Evolutionary conservation across 768 basidiomycete genomes (phyloP).

Genomic region (Ramaria rubella): DNA sequence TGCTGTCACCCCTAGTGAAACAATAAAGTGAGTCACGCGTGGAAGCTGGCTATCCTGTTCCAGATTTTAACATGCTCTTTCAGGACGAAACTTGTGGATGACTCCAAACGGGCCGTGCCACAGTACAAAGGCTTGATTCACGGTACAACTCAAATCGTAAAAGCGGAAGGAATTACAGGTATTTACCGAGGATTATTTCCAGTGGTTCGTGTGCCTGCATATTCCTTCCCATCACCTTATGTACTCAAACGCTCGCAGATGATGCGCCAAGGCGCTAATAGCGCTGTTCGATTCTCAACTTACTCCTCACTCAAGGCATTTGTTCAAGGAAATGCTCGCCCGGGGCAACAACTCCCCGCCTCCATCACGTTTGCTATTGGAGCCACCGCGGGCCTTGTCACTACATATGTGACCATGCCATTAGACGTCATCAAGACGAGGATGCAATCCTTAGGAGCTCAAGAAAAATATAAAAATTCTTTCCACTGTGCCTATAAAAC

Average conservation of each 20-base stretch:
- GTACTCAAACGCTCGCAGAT: slow-evolving; percentile 43
- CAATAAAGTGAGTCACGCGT: slow-evolving; percentile 74
- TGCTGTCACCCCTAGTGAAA: slow-evolving; percentile 96
- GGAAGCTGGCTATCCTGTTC: not conserved
- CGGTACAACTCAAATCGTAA: slow-evolving; percentile 73
- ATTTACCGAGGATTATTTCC: slow-evolving; percentile 91
- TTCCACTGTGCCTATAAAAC: slow-evolving; percentile 96
- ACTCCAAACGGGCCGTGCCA: slow-evolving; percentile 78
- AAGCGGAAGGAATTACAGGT: slow-evolving; percentile 77
- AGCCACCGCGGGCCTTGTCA: slow-evolving; percentile 88
- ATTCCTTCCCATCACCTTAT: not conserved
- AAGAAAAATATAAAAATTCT: slow-evolving; percentile 80
- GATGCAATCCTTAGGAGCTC: slow-evolving; percentile 90
- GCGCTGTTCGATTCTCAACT: slow-evolving; percentile 91
- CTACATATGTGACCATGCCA: slow-evolving; percentile 87
- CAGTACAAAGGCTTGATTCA: slow-evolving; percentile 84
- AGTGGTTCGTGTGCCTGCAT: slow-evolving; percentile 52
- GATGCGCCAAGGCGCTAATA: slow-evolving; percentile 98
- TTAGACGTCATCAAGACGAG: slow-evolving; percentile 94
- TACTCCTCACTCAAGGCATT: slow-evolving; percentile 93
- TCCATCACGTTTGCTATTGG: slow-evolving; percentile 94
- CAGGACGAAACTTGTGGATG: slow-evolving; percentile 96
- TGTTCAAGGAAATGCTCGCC: slow-evolving; percentile 75
- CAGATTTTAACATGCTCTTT: not conserved
- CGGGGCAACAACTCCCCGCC: slow-evolving; percentile 78